phyloP scores from a whole-genome alignment of 495 filamentous ascomycete species.

The Immersiella caudata region DNA sequence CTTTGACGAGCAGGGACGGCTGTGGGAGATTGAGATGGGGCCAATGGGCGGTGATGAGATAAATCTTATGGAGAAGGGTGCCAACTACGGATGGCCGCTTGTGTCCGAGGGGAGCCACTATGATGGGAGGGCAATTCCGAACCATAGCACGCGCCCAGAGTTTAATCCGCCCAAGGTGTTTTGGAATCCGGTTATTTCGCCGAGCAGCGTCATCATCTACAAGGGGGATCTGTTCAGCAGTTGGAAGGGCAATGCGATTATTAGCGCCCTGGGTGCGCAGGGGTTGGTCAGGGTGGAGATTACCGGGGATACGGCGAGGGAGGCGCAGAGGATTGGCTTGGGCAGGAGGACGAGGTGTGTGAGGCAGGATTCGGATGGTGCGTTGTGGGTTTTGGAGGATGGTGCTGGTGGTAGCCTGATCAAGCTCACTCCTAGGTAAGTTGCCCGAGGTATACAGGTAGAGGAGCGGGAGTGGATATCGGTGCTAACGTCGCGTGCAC shows the following conservation, averaged over 20 bases:
- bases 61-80: slow-evolving; percentile 40
- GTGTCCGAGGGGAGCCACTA: slow-evolving; percentile 42
- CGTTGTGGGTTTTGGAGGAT: slow-evolving; percentile 43
- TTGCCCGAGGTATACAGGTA: too few species aligned
- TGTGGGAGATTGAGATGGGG: slow-evolving; percentile 45
- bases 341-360: slow-evolving; percentile 40
- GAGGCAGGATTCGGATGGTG: slow-evolving; percentile 38
- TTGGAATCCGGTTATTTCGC: slow-evolving; percentile 43
- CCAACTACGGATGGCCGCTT: slow-evolving; percentile 43
- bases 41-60: slow-evolving; percentile 44
- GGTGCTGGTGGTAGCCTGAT: slow-evolving; percentile 35
- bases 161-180: slow-evolving; percentile 39
- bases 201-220: slow-evolving; percentile 41
- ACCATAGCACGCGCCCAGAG: slow-evolving; percentile 40
- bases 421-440: slow-evolving; percentile 45
- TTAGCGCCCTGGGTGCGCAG: slow-evolving; percentile 36
- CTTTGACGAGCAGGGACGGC: slow-evolving; percentile 41
- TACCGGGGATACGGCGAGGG: slow-evolving; percentile 39
- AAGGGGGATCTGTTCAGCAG: slow-evolving; percentile 40
- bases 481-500: too few species aligned
- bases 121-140: slow-evolving; percentile 39
- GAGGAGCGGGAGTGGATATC: too few species aligned
- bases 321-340: slow-evolving; percentile 39
- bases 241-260: slow-evolving; percentile 44
- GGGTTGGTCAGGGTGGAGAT: slow-evolving; percentile 37